Base-by-base conservation (phyloP, 2,329 filamentous ascomycete species). In the Penicillium brasilianum region DNA sequence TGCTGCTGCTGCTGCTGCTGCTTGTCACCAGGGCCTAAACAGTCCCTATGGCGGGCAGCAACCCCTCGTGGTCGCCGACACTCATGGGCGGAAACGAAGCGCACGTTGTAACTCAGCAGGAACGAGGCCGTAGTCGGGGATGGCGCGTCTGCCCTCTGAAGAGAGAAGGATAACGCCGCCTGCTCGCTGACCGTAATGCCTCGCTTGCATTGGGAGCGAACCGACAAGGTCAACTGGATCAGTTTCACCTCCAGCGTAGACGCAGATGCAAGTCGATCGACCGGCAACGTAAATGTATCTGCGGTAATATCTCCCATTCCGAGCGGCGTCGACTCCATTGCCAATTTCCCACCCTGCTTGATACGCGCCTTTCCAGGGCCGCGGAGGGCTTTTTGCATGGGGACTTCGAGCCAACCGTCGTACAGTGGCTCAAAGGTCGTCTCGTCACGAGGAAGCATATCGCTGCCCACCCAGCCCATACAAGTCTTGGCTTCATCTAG, bases 61-160 rank as follows among this genome's bases (percentile, higher is more conserved):
- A 72, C 70, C 4, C 78, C 77, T 7, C 70, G 65, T 3, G 83
- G 82, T 11, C 80, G 76, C 7, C 76, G 79, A 68, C 85, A 87
- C 18, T 82, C 83, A 67, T 83, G 83, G 1, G 84, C 83, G 0
- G 83, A 79, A 46, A 87, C 74, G 67, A 86, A 87, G 30, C 82
- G 78, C 14, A 84, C 78, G 60, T 85, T 83, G 69, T 84, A 78
- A 16, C 72, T 75, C 28, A 87, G 72, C 1, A 80, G 74, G 32
- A 82, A 73, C 11, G 72, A 67, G 13, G 78, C 64, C 16, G 68
- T 65, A 25, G 57, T 63, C 3, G 70, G 60, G 1, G 44, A 43
- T 22, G 52, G 28, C 13, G 51, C 32, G 3, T 62, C 63, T 10
- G 62, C 52, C 9, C 20, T 37, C 4, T 43, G 11, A 7, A 75